phyloP scores from a whole-genome alignment of 2,329 filamentous ascomycete genomes.

The Colletotrichum sp. region DNA sequence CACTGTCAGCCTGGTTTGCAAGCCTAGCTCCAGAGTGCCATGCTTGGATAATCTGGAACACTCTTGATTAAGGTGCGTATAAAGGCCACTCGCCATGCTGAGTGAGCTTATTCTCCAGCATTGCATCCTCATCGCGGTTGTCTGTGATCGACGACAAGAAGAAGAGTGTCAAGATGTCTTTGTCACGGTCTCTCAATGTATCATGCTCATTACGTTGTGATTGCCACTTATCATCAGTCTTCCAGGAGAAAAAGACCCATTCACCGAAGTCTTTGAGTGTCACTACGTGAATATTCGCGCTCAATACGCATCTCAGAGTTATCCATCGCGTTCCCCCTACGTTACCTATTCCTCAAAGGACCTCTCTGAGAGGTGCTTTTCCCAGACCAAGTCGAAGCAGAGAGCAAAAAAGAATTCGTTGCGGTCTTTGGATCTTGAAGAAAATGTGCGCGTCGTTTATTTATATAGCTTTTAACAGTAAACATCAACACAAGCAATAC shows the following conservation, averaged over 20 bases:
- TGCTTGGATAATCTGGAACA: not conserved
- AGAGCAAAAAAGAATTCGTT: not conserved
- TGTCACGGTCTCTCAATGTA: not conserved
- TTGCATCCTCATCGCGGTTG: too few species aligned
- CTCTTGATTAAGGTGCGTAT: not conserved
- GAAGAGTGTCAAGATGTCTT: not conserved
- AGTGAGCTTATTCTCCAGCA: not conserved
- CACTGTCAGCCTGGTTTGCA: not conserved
- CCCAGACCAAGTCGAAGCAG: not conserved
- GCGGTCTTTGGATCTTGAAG: not conserved
- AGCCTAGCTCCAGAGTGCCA: not conserved
- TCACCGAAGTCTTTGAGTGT: not conserved
- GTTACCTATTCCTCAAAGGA: not conserved
- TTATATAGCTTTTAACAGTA: not conserved
- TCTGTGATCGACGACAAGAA: too few species aligned
- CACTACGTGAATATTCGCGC: not conserved
- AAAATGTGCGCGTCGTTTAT: not conserved
- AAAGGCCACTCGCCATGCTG: not conserved
- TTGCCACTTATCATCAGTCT: not conserved
- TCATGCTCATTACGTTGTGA: fast-evolving
- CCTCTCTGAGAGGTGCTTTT: not conserved
- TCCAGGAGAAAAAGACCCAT: fast-evolving
- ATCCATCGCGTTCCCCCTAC: too few species aligned
- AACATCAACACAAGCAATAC: not conserved
- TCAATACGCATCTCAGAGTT: not conserved